Evolutionary conservation across 495 filamentous ascomycete species (phyloP), one percentile per base, ranked within the genome.

Genomic region (Evernia prunastri): DNA sequence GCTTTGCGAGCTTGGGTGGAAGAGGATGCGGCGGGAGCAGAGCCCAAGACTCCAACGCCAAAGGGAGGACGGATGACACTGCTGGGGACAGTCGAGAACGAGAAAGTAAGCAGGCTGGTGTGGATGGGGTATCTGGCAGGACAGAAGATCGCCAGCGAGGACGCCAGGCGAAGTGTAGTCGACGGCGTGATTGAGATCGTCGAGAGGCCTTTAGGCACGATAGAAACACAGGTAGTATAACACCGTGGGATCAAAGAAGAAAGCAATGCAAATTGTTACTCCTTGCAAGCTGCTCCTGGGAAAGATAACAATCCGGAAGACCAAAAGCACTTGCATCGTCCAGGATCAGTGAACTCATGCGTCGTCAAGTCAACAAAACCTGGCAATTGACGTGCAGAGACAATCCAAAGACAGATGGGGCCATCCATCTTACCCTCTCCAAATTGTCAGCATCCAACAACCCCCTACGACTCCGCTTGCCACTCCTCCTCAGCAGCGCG

Each of bases 41-140:
- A 70, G 51, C 15, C 78, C 78, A 36, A 79, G 79, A 35, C 72
- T 72, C 9, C 59, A 67, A 53, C 71, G 75, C 72, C 71, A 33
- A 77, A 74, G 66, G 75, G 74, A 40, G 68, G 65, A 10, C 17
- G 51, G 31, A 72, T 76, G 51, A 71, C 74, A 60, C 80, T 78
- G 72, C 70, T 95, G 70, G 92, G 92, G 0, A 75, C 77, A 1
- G 84, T 97, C 1, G 67, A 72, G 5, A 94, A 97, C 72, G 88
- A 92, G 79, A 79, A 92, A 59, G 77, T 97, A 13, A 87, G 86
- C 60, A 83, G 89, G 61, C 78, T 90, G 63, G 78, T 97, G 25
- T 97, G 93, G 94, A 75, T 96, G 72, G 87, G 89, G 63, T 98
- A 96, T 75, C 74, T 98, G 42, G 91, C 85, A 25, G 95, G 92